Evolutionary conservation across 1,284 basidiomycete species (phyloP).

Genomic region (Ceratobasidium sp.): DNA sequence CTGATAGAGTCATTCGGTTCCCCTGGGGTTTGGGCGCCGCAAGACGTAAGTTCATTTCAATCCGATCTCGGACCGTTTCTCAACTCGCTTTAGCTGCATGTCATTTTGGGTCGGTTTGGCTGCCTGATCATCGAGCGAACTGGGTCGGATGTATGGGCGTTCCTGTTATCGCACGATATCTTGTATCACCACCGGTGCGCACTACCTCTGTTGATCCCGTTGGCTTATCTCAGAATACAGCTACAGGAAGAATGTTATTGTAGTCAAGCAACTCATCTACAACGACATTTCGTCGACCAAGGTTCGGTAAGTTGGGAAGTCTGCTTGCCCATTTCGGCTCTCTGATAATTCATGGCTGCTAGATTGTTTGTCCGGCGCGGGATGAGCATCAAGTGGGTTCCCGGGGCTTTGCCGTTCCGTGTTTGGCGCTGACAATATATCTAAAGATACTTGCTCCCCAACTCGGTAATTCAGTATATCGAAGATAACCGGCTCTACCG

Average conservation of each 20-base stretch:
- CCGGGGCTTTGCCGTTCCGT: background rate
- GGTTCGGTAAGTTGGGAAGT: slow-evolving; percentile 59
- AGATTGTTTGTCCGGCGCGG: slow-evolving; percentile 91
- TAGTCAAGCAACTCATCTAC: slow-evolving; percentile 96
- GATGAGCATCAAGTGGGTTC: slow-evolving; percentile 78
- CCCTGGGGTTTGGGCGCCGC: slow-evolving; percentile 97
- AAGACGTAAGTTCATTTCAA: slow-evolving; percentile 71
- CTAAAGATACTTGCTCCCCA: slow-evolving; percentile 84
- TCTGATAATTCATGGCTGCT: slow-evolving; percentile 39
- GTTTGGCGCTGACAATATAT: background rate
- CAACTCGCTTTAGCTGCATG: slow-evolving; percentile 64
- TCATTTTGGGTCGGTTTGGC: slow-evolving; percentile 68
- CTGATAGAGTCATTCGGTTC: slow-evolving; percentile 98
- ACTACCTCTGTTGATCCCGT: slow-evolving; percentile 43
- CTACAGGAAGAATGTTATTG: slow-evolving; percentile 84
- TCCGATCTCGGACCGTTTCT: slow-evolving; percentile 1
- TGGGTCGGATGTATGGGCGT: slow-evolving; percentile 69
- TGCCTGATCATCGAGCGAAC: slow-evolving; percentile 69
- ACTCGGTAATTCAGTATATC: slow-evolving; percentile 95
- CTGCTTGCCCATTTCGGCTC: slow-evolving; percentile 26
- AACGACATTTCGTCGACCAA: slow-evolving; percentile 99
- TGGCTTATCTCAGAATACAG: slow-evolving; percentile 50
- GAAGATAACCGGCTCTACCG: slow-evolving; percentile 71
- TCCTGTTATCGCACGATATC: slow-evolving; percentile 64
- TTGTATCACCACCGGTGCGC: slow-evolving; percentile 61